Conservation (phyloP, 768 basidiomycete species). For the Hygrophorus pudorinus region DNA sequence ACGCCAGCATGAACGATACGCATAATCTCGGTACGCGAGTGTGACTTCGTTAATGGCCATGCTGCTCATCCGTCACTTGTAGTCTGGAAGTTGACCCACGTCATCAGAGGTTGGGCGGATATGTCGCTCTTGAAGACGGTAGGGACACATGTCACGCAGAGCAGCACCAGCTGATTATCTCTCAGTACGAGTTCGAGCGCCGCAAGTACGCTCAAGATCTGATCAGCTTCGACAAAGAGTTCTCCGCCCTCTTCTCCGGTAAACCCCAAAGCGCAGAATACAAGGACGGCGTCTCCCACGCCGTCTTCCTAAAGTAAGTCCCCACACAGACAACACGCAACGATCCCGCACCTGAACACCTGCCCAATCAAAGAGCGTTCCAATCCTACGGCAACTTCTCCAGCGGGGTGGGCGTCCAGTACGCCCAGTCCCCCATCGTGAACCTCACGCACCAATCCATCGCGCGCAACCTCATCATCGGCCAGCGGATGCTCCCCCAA, state of each 20-base stretch:
- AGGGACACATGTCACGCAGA: slow-evolving; percentile 10
- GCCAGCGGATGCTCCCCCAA: slow-evolving; percentile 44
- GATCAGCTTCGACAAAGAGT: slow-evolving; percentile 61
- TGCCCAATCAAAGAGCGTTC: slow-evolving; percentile 27
- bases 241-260: slow-evolving; percentile 56
- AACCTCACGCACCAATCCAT: slow-evolving; percentile 23
- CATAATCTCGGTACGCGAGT: slow-evolving; percentile 47
- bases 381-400: slow-evolving; percentile 45
- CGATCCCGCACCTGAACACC: too few relatives aligned
- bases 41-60: neutral
- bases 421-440: slow-evolving; percentile 37
- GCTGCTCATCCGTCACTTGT: neutral
- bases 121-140: slow-evolving; percentile 42
- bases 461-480: slow-evolving; percentile 34
- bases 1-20: slow-evolving; percentile 67
- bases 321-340: neutral
- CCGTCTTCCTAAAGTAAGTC: slow-evolving; percentile 37
- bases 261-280: slow-evolving; percentile 44
- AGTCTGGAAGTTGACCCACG: slow-evolving; percentile 56
- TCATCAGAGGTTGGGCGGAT: slow-evolving; percentile 44
- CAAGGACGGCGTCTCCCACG: slow-evolving; percentile 41
- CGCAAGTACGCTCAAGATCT: slow-evolving; percentile 62
- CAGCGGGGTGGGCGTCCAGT: slow-evolving; percentile 45
- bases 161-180: neutral
- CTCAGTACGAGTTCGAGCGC: slow-evolving; percentile 60